phyloP scores from a whole-genome alignment of 768 basidiomycete genomes.

The Tulasnella sp. region DNA sequence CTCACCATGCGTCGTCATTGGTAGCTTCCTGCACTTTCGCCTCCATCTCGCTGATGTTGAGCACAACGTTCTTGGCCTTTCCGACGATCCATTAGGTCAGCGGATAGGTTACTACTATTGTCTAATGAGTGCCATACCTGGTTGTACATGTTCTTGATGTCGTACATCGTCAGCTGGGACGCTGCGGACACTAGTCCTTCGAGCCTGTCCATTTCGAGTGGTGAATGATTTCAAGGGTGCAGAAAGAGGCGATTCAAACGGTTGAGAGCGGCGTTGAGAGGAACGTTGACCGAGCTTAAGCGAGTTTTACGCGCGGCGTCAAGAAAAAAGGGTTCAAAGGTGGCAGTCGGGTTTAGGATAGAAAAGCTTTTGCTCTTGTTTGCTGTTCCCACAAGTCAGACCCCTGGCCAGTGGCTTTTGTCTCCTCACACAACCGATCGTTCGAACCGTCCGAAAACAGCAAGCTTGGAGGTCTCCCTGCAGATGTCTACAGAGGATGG shows the following conservation, averaged over 20 bases:
- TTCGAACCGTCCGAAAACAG: too few relatives aligned
- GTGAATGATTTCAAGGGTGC: neutral
- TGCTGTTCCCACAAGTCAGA: neutral
- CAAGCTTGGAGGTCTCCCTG: too few relatives aligned
- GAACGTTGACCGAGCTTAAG: neutral
- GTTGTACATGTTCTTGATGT: slow-evolving; percentile 89
- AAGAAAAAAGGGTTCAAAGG: neutral
- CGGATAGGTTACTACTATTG: neutral
- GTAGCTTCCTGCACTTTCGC: slow-evolving; percentile 94
- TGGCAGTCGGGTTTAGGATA: neutral
- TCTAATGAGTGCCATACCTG: slow-evolving; percentile 40
- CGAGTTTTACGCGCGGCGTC: neutral
- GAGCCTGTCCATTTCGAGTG: slow-evolving; percentile 56
- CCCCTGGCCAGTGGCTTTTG: neutral
- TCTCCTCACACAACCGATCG: neutral
- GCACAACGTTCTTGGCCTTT: slow-evolving; percentile 89
- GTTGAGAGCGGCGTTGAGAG: neutral
- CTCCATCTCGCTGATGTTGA: slow-evolving; percentile 96
- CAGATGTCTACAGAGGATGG: neutral
- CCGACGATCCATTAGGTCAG: neutral
- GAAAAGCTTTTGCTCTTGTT: neutral
- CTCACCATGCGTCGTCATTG: slow-evolving; percentile 94
- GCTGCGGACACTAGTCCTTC: slow-evolving; percentile 64
- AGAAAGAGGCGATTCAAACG: too few relatives aligned
- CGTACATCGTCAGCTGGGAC: slow-evolving; percentile 80